phyloP scores from a whole-genome alignment of 164 flowering plant genomes.

The Liquidambar formosana region DNA sequence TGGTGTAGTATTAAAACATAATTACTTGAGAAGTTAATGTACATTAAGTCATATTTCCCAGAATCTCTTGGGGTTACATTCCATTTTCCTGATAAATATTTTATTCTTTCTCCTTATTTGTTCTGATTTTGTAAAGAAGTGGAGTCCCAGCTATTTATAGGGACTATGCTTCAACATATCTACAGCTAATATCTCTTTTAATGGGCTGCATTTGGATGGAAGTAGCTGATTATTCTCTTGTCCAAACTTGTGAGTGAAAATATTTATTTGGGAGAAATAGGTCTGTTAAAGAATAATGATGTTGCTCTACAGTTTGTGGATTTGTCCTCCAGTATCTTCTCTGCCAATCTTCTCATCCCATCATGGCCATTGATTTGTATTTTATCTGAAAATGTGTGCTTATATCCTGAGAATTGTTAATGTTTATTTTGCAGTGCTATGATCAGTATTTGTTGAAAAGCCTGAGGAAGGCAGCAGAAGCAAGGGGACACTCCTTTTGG shows the following conservation, averaged over 20 bases:
- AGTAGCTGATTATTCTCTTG: neutral
- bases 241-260: too few relatives aligned
- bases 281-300: neutral
- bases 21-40: neutral
- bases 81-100: neutral
- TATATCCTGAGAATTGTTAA: neutral
- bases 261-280: too few relatives aligned
- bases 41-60: neutral
- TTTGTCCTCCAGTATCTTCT: neutral
- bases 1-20: neutral
- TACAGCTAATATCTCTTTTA: neutral
- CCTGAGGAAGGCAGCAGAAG: conserved; percentile 78
- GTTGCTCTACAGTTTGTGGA: neutral
- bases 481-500: conserved; percentile 85
- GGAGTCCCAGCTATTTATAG: neutral
- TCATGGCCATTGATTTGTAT: neutral
- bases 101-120: neutral
- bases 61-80: neutral
- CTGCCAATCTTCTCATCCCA: neutral
- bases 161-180: neutral
- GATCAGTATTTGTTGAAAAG: conserved; percentile 80
- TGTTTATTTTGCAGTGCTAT: conserved; percentile 61
- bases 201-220: neutral
- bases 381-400: neutral
- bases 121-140: neutral